Conservation (phyloP, 2,329 filamentous ascomycete genomes). For the Davidsoniella virescens region DNA sequence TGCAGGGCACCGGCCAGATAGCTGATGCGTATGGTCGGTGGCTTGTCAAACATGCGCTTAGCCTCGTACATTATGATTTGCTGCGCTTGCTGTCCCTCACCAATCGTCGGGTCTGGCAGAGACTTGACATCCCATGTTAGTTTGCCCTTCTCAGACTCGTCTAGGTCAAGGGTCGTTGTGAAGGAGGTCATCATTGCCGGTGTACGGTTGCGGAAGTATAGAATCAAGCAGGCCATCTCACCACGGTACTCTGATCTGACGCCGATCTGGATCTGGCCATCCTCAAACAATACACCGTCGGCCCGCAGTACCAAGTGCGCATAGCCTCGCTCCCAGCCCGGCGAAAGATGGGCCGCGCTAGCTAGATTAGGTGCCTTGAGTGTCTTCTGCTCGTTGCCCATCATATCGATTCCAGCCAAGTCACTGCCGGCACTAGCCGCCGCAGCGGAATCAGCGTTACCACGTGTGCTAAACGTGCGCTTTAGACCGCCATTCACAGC, state of each 20-base stretch:
- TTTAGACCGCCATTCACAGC: conserved; percentile 70
- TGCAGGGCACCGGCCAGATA: conserved; percentile 90
- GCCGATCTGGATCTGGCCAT: conserved; percentile 83
- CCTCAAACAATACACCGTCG: conserved; percentile 87
- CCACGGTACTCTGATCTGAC: conserved; percentile 85
- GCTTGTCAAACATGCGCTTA: conserved; percentile 61
- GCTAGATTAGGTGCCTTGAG: conserved; percentile 68
- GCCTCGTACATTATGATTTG: conserved; percentile 93
- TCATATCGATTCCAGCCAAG: conserved; percentile 69
- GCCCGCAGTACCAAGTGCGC: conserved; percentile 62
- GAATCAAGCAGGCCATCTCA: conserved; percentile 87
- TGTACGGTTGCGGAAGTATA: conserved; percentile 94
- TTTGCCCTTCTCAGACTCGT: conserved; percentile 44
- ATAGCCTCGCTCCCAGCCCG: conserved; percentile 86
- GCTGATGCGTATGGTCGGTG: conserved; percentile 82
- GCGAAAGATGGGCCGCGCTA: conserved; percentile 79
- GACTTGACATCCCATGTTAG: conserved; percentile 78
- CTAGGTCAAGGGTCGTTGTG: conserved; percentile 82
- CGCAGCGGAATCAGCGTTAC: conserved; percentile 26
- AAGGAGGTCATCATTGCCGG: conserved; percentile 74
- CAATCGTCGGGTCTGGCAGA: conserved; percentile 68
- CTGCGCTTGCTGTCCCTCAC: conserved; percentile 61
- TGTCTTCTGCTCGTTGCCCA: conserved; percentile 38
- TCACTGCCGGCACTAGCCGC: conserved; percentile 30
- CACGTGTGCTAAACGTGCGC: conserved; percentile 59